Evolutionary conservation across 2,329 filamentous ascomycete genomes (phyloP).

Genomic region (Fusarium pseudocircinatum): DNA sequence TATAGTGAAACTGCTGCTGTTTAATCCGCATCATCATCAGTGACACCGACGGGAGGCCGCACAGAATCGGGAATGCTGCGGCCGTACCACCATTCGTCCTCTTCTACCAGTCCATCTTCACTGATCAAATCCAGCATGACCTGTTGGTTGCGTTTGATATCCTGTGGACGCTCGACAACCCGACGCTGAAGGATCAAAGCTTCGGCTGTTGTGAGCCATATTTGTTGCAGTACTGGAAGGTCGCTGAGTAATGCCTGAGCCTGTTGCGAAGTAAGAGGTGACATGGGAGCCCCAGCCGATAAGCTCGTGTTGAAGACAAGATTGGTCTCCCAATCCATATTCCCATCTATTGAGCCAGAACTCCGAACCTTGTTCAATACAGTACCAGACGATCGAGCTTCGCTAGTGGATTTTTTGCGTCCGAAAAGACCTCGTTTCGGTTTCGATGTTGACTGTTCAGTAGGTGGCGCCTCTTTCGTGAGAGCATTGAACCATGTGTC

Average conservation of each 20-base stretch:
- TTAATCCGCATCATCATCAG: conserved; percentile 61
- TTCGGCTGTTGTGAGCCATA: conserved; percentile 72
- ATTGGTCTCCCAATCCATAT: conserved; percentile 48
- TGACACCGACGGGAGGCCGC: conserved; percentile 58
- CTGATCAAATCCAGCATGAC: conserved; percentile 72
- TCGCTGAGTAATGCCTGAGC: conserved; percentile 62
- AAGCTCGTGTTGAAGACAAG: conserved; percentile 68
- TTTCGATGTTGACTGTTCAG: conserved; percentile 55
- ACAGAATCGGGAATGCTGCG: conserved; percentile 63
- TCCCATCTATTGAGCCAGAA: conserved; percentile 46
- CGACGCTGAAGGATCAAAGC: conserved; percentile 67
- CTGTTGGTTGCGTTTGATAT: conserved; percentile 71
- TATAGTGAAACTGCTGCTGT: conserved; percentile 17
- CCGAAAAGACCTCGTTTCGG: conserved; percentile 63
- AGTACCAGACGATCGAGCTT: conserved; percentile 41
- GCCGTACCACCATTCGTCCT: conserved; percentile 72
- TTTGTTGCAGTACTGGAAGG: conserved; percentile 65
- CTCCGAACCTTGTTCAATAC: conserved; percentile 41
- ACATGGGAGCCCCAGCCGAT: conserved; percentile 71
- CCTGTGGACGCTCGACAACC: conserved; percentile 65
- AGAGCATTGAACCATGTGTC: conserved; percentile 68
- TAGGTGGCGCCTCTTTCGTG: conserved; percentile 51
- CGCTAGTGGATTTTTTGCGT: conserved; percentile 64
- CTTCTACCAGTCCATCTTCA: conserved; percentile 66
- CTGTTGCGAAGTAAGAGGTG: conserved; percentile 60